phyloP scores from a whole-genome alignment of 2,329 filamentous ascomycete genomes.

The Decorospora gaudefroyi region DNA sequence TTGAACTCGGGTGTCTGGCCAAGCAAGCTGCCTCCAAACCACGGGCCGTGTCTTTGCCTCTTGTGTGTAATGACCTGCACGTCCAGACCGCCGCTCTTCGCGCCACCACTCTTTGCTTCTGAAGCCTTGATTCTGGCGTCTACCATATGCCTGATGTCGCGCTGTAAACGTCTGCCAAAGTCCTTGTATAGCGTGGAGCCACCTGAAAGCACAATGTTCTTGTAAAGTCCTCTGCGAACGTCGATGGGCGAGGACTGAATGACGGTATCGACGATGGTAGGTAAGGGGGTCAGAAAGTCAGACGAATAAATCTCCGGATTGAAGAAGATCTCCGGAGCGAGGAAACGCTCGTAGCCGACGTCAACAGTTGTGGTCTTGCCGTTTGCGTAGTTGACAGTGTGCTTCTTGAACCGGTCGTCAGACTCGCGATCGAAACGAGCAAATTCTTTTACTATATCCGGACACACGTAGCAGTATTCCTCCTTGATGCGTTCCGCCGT shows the following conservation, averaged over 20 bases:
- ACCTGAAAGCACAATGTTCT: constrained; percentile 98
- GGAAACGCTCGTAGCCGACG: constrained; percentile 95
- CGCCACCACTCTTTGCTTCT: constrained; percentile 87
- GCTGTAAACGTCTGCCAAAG: constrained; percentile 92
- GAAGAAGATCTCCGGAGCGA: constrained; percentile 99
- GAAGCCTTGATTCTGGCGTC: constrained; percentile 91
- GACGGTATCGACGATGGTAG: constrained; percentile 90
- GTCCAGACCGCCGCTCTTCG: constrained; percentile 89
- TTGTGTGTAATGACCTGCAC: constrained; percentile 98
- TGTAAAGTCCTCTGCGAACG: constrained; percentile 94
- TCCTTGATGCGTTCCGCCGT: constrained; percentile 99
- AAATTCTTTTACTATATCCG: constrained; percentile 99
- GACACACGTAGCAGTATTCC: constrained; percentile 97
- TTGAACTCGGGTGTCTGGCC: constrained; percentile 98
- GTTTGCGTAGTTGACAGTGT: constrained; percentile 82
- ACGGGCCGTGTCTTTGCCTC: constrained; percentile 93
- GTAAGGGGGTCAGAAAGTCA: constrained; percentile 94
- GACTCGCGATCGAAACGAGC: constrained; percentile 91
- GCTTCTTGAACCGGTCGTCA: constrained; percentile 81
- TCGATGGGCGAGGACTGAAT: constrained; percentile 98
- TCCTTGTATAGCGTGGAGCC: constrained; percentile 98
- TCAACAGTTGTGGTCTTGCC: constrained; percentile 85
- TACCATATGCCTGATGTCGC: constrained; percentile 95
- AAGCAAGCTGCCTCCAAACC: constrained; percentile 96
- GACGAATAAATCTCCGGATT: constrained; percentile 99